Evolutionary conservation across 2,329 filamentous ascomycete species (phyloP), one percentile per base, ranked within the genome.

Genomic region (Cryoendolithus antarcticus): DNA sequence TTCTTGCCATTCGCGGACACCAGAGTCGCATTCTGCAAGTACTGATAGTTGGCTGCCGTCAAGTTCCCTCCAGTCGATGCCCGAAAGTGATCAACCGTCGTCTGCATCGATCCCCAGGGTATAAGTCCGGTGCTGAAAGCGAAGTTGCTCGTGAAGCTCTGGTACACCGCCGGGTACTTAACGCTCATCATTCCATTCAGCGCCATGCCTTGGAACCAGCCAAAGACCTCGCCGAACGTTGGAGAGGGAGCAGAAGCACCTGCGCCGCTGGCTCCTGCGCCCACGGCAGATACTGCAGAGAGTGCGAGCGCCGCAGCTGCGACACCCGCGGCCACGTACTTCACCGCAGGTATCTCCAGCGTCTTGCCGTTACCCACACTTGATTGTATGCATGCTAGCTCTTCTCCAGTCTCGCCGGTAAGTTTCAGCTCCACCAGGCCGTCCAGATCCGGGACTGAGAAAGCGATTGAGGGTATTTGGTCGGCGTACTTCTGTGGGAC

Each of bases 131-230:
- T 82, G 47, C 85, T 89, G 68, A 95, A 96, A 34, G 71, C 88
- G 60, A 98, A 96, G 65, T 96, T 96, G 65, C 84, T 84, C 45
- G 82, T 69, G 62, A 94, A 98, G 59, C 79, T 89, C 50, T 80
- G 77, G 65, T 96, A 96, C 30, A 96, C 77, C 29, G 76, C 69
- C 3, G 91, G 91, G 50, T 94, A 86, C 52, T 80, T 75, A 52
- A 93, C 88, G 43, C 84, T 93, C 59, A 94, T 71, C 91, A 96
- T 96, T 48, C 91, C 88, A 61, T 91, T 95, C 68, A 91, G 82
- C 21, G 91, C 86, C 70, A 96, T 82, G 36, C 82, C 80, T 62
- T 96, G 88, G 61, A 96, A 94, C 75, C 84, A 93, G 45, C 80
- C 78, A 49, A 94, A 73, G 35, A 93, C 78, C 55, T 95, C 85